phyloP scores from a whole-genome alignment of 1,139 yeast genomes.

The Saccharomycopsis crataegensis region DNA sequence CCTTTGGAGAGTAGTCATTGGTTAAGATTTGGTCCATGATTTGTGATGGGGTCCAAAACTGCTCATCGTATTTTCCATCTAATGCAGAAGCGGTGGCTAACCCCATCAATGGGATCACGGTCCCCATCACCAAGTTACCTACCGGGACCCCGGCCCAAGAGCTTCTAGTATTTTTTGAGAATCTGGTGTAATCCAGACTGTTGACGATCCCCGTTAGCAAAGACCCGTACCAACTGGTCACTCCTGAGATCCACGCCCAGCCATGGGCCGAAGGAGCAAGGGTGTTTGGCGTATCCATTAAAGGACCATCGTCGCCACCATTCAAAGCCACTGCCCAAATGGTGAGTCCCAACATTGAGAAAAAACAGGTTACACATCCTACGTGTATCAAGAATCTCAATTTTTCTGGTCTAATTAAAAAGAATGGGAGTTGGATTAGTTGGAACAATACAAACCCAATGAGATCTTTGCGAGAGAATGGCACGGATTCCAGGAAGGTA shows the following conservation, averaged over 20 bases:
- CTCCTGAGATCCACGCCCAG: conserved; percentile 37
- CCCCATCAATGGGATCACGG: conserved; percentile 37
- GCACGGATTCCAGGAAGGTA: conserved; percentile 30
- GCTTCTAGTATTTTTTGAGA: conserved; percentile 30
- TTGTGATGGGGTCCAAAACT: conserved; percentile 34
- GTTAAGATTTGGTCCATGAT: conserved; percentile 17
- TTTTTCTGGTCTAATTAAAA: conserved; percentile 29
- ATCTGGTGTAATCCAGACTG: conserved; percentile 37
- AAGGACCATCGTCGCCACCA: conserved; percentile 31
- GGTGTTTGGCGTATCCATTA: conserved; percentile 26
- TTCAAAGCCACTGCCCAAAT: conserved; percentile 29
- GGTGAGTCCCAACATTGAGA: conserved; percentile 37
- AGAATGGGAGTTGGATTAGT: conserved; percentile 31
- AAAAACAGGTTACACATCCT: conserved; percentile 28
- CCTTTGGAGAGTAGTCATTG: conserved; percentile 33
- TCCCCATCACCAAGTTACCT: conserved; percentile 35
- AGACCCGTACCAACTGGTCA: conserved; percentile 37
- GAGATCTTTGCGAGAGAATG: conserved; percentile 34
- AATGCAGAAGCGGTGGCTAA: conserved; percentile 35
- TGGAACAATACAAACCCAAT: conserved; percentile 40
- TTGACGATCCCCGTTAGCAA: conserved; percentile 30
- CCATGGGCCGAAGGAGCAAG: conserved; percentile 26
- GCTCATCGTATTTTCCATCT: conserved; percentile 29
- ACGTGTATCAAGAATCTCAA: conserved; percentile 17
- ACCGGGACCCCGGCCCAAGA: conserved; percentile 31